Base-by-base conservation (phyloP, 345 rosid genomes). In the Bretschneidera sinensis region DNA sequence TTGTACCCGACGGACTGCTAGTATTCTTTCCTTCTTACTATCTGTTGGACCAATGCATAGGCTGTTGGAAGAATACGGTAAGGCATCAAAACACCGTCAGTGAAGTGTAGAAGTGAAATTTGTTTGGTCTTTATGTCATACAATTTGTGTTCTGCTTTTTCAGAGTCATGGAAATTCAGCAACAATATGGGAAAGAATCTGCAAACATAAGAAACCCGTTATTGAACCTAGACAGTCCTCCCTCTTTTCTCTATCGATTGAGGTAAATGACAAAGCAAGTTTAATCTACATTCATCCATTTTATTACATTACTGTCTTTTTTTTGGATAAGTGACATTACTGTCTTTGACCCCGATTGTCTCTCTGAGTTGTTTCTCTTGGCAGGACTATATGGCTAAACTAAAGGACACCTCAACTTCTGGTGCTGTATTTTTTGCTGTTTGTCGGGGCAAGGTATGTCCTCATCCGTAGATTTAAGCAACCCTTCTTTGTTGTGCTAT, bases 341-440 rank as follows among this genome's bases (percentile, higher is more conserved):
- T 16, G 7, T 31, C 25, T 63, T 54, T 16, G 24, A n/a, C 43
- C 63, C 25, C 3, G 51, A 68, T 76, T 51, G 59, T 25, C 64
- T 48, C 23, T 50, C 31, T 22, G 33, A 18, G 55, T 43, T 55
- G 39, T 58, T 50, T 21, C 33, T 50, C 52, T 57, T 66, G 65
- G 58, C 81, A 90, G 99, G 96, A 90, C 64, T 94, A 84, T 69
- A 76, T 82, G 87, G 76, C 84, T 19, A 94, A 90, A 73, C 69
- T 94, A 78, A 84, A 80, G 73, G 97, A 88, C 71, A 67, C 78
- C 60, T 81, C 87, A 62, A 73, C 70, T 66, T 81, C 81, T 19
- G 97, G 99, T 69, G 97, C 92, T 23, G 69, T 94, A 56, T 90
- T 94, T 82, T 94, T 94, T 69, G 97, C 99, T 54, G 96, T 94